A percentile compares a stretch with the other conserved stretches of the same genome.
phyloP scores from a whole-genome alignment of 2,329 filamentous ascomycete species.

The Aureobasidium sp. region DNA sequence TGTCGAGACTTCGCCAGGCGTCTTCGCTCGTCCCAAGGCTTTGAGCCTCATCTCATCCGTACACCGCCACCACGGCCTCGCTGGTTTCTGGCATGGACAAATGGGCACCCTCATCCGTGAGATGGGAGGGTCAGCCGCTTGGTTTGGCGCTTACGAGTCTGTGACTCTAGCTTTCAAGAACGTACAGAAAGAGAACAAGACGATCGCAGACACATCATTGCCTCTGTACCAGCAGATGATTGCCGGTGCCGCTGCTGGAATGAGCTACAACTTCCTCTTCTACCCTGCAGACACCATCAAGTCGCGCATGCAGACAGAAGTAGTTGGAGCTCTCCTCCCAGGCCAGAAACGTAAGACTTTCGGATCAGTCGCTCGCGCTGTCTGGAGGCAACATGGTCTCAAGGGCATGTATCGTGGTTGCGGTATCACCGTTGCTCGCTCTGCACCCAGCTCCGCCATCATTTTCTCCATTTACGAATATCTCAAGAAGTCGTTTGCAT shows the following conservation, averaged over 20 bases:
- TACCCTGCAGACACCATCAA: slow-evolving; percentile 99
- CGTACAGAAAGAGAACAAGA: slow-evolving; percentile 39
- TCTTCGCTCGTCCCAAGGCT: slow-evolving; percentile 63
- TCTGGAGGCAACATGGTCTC: slow-evolving; percentile 88
- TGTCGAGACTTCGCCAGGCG: slow-evolving; percentile 30
- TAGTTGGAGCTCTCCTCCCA: slow-evolving; percentile 55
- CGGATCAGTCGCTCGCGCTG: slow-evolving; percentile 70
- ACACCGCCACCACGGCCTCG: slow-evolving; percentile 82
- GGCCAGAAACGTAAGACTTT: slow-evolving; percentile 69
- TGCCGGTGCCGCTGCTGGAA: slow-evolving; percentile 88
- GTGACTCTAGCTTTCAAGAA: slow-evolving; percentile 74
- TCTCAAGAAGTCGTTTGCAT: slow-evolving; percentile 73
- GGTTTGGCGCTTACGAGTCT: slow-evolving; percentile 94
- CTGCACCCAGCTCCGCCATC: slow-evolving; percentile 96
- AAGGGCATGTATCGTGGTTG: slow-evolving; percentile 93
- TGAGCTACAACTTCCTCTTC: slow-evolving; percentile 97
- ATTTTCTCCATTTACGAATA: slow-evolving; percentile 98
- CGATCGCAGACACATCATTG: slow-evolving; percentile 55
- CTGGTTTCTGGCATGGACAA: slow-evolving; percentile 96
- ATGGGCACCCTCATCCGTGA: slow-evolving; percentile 94
- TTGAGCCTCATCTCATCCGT: slow-evolving; percentile 79
- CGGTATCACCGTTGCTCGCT: slow-evolving; percentile 89
- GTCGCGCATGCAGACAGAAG: slow-evolving; percentile 93
- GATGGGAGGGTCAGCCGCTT: slow-evolving; percentile 91
- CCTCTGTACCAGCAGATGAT: slow-evolving; percentile 89